Evolutionary conservation across 2,329 filamentous ascomycete genomes (phyloP), one percentile per base, ranked within the genome.

Genomic region (Stagonosporopsis tanaceti): DNA sequence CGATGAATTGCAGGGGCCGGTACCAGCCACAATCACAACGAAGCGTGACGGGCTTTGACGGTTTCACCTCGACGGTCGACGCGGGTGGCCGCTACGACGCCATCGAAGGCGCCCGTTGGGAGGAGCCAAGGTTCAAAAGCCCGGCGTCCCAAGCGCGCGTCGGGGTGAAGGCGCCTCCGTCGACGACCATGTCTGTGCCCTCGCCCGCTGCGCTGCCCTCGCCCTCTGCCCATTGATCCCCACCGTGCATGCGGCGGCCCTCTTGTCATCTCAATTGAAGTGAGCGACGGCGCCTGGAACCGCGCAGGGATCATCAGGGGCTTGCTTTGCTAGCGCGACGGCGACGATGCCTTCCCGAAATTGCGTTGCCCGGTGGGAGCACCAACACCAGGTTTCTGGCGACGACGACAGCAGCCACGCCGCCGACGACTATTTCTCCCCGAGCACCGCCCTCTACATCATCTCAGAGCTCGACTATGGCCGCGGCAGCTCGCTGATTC

Each of bases 381-480:
- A 53, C 44, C 55, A 48, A 37, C 53, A 61, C 62, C 54, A 59
- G 60, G 62, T 46, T 38, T 50, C 62, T 62, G 59, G 39, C 60
- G 62, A 55, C 51, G 50, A 62, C 55, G 50, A 40, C 47, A 41
- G 24, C 38, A 27, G 14, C 39, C 56, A 41, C 40, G 25, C 37
- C 27, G 47, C 48, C 28, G 47, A 24, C 27, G 37, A 24, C 61
- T 58, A 60, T 64, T 62, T 61, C 66, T 60, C 62, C 56, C 17
- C 44, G 2, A 24, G 50, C 38, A 50, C 63, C n/a, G 61, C 61
- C 47, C 71, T 76, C 45, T 72, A 72, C 57, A 71, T 74, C 41
- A 68, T 76, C 48, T 70, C 70, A 40, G 75, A 73, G 64, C 70
- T 74, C 65, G 72, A 72, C 58, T 75, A 74, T 63, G 67, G 66